Percentiles rank a stretch among this genome's conserved stretches.
These are phyloP conservation scores for Magnusiomyces suaveolens DNA, from an alignment of 1,139 yeast species.

Conservation along the genomic window DNA sequence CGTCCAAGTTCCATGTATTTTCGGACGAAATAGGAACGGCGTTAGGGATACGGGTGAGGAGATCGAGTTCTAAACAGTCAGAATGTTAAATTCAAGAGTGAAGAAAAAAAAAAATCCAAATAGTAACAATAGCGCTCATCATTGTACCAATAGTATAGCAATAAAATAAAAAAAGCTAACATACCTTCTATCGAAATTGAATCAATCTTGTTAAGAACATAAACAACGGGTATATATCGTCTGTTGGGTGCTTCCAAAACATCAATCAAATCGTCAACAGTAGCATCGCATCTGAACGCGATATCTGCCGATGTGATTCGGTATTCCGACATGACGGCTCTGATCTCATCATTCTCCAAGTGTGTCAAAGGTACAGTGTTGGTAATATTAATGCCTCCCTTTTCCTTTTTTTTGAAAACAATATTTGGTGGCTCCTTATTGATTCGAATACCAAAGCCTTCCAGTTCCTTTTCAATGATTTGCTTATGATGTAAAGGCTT, in stretches of 20 bases:
- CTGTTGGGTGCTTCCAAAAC: conserved; percentile 86
- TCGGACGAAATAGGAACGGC: conserved; percentile 96
- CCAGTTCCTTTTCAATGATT: conserved; percentile 87
- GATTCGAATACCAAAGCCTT: conserved; percentile 93
- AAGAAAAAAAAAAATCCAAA: too few relatives aligned
- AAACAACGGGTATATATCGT: conserved; percentile 88
- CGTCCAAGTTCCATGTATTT: conserved; percentile 94
- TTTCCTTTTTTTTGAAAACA: conserved; percentile 79
- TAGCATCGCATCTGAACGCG: conserved; percentile 93
- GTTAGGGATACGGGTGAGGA: conserved; percentile 82
- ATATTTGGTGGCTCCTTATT: conserved; percentile 91
- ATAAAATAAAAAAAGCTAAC: neutral
- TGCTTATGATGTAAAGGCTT: conserved; percentile 91
- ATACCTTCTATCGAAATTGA: conserved; percentile 66
- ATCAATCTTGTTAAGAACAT: conserved; percentile 90
- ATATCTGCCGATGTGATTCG: conserved; percentile 94
- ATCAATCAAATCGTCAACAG: conserved; percentile 90
- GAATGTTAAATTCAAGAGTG: too few relatives aligned
- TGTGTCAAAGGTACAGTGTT: conserved; percentile 88
- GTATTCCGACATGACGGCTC: conserved; percentile 93
- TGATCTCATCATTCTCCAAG: conserved; percentile 77
- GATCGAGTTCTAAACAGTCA: conserved; percentile 67
- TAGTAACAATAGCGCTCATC: neutral
- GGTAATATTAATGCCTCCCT: conserved; percentile 90
- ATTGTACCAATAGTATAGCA: neutral